These are phyloP conservation scores for Rhododendron ovatum DNA, from an alignment of 148 eudicot species.

Conservation along the genomic window DNA sequence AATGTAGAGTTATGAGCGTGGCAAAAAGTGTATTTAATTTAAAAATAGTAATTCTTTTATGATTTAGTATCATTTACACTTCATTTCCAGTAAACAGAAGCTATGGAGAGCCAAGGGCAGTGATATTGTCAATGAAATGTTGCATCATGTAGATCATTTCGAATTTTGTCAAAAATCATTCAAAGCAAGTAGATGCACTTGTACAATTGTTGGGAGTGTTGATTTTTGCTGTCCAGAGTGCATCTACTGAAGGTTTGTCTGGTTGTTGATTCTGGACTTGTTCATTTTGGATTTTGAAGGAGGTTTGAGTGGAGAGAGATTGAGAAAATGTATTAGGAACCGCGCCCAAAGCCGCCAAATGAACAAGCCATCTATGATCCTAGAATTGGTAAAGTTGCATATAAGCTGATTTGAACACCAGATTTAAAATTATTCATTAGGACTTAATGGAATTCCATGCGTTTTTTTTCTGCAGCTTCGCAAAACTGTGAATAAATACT, in stretches of 20 bases:
- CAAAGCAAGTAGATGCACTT: background rate
- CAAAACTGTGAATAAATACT: background rate
- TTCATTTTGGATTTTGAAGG: too few species aligned
- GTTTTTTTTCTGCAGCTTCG: background rate
- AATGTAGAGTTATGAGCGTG: conserved; percentile 24
- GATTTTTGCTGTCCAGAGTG: background rate
- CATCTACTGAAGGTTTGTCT: too few species aligned
- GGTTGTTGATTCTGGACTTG: too few species aligned
- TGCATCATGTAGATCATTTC: background rate
- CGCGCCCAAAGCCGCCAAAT: too few species aligned
- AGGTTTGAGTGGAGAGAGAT: too few species aligned
- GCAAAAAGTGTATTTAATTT: conserved; percentile 8
- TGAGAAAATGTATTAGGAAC: too few species aligned
- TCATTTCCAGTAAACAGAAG: background rate
- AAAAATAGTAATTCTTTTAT: conserved; percentile 15
- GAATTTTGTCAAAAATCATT: background rate
- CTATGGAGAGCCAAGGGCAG: background rate
- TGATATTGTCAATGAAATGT: background rate
- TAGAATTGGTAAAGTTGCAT: background rate
- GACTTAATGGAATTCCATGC: background rate
- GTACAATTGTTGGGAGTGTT: background rate
- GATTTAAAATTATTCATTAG: too few species aligned
- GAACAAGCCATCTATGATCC: too few species aligned
- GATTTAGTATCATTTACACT: background rate
- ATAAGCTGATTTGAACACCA: background rate